phyloP scores from a whole-genome alignment of 805 yeast genomes.

The Nakazawaea pomicola region DNA sequence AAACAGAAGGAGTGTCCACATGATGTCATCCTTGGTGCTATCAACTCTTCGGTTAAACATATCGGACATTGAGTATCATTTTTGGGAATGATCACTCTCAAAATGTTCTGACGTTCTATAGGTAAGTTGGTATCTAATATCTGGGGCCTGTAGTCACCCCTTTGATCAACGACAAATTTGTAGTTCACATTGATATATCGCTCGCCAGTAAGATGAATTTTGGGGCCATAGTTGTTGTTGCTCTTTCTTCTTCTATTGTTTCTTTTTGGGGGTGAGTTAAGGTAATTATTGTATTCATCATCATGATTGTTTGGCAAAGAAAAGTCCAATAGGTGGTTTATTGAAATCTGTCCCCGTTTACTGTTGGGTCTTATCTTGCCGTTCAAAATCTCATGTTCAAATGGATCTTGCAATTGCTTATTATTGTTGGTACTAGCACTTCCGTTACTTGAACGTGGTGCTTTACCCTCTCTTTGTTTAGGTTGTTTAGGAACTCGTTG shows the following conservation, averaged over 20 bases:
- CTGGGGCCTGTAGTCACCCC: constrained; percentile 52
- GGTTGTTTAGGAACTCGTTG: neutral
- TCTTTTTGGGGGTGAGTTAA: constrained; percentile 12
- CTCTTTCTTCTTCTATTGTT: constrained; percentile 22
- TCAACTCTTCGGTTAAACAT: constrained; percentile 76
- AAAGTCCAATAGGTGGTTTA: constrained; percentile 65
- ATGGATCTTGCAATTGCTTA: neutral
- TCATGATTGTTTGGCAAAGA: constrained; percentile 35
- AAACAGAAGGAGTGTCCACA: constrained; percentile 94
- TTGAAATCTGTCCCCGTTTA: constrained; percentile 18
- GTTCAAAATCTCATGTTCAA: constrained; percentile 5
- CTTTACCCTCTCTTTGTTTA: neutral
- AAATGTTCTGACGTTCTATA: constrained; percentile 52
- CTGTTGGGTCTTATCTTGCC: constrained; percentile 9
- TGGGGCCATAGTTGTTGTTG: constrained; percentile 25
- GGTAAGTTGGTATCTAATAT: constrained; percentile 72
- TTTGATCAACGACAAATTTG: constrained; percentile 71
- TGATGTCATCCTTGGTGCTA: constrained; percentile 90
- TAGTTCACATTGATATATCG: constrained; percentile 78
- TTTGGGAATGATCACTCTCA: constrained; percentile 70
- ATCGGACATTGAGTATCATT: constrained; percentile 80
- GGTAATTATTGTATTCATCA: constrained; percentile 17
- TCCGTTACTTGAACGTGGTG: neutral
- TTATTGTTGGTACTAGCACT: neutral
- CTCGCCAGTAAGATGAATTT: constrained; percentile 54